Base-by-base conservation (phyloP, 2,329 filamentous ascomycete genomes). In the Trichothecium sympodiale region DNA sequence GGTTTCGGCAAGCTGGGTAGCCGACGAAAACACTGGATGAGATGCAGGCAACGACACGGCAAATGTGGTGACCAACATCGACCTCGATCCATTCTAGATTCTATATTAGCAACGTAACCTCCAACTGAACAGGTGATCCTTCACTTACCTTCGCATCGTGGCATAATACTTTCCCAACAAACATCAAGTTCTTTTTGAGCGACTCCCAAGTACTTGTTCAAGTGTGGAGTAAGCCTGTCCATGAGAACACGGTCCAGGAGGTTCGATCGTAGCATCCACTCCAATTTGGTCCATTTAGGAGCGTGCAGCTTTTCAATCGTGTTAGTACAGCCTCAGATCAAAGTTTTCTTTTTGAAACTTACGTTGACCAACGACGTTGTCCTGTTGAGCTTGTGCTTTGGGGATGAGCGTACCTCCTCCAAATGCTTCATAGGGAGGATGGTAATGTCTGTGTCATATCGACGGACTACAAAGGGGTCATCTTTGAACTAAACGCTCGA, bases 21-120 rank as follows among this genome's bases (percentile, higher is more conserved):
- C 53, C 53, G 8, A 57, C 44, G 34, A 56, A 57, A 1, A 53
- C 42, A n/a, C 50, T 44, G 3, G 51, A 51, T 6, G 43, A 46
- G 18, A 54, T 46, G 14, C 47, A 37, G 3, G 50, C 44, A 8
- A 54, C 47, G 20, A 55, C 26, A 13, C 29, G 17, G 6, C 33
- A 16, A 16, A 36, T 35, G 29, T 15, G 12, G 15, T 40, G 12
- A 16, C 35, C 31, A 13, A 36, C 28, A 14, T 40, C 32, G n/a
- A 27, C 17, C 16, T 37, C 35, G 4, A 17, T 26, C 31, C 35
- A 40, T 8, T 34, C 35, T 25, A 25, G 31, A 14, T 17, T 20
- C 8, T 31, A 15, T 14, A 13, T 14, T 17, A 14, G 34, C 15
- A 15, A 6, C 20, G 20, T 6, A 6, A 25, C 20, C 6, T 25